Evolutionary conservation across 345 rosid genomes (phyloP), one percentile per base, ranked within the genome.

Genomic region (Salix exigua): DNA sequence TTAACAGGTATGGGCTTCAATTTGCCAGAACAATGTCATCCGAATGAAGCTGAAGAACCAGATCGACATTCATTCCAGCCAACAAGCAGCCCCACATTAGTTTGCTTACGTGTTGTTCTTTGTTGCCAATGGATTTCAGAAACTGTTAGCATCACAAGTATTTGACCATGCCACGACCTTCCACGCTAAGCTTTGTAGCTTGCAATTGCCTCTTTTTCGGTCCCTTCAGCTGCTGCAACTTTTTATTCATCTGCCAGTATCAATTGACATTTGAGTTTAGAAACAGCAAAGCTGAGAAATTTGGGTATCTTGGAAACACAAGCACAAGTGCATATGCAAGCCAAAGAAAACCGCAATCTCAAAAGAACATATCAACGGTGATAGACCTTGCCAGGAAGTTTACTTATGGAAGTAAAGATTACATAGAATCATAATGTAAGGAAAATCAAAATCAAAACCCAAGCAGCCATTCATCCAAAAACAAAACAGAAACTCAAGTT

Each of bases 151-250:
- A n/a, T 80, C 73, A 93, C 77, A 96, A 88, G 86, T 96, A 96
- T 77, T 96, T 96, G 55, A 89, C 77, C 99, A 96, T 96, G 30
- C 99, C 99, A 65, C 98, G 94, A 68, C 99, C 98, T 86, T 96
- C 99, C 53, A 92, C 97, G 7, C 98, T 92, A 66, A 96, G 88
- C 71, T 86, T 96, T 10, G 99, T 88, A 17, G 99, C 99, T 82
- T 96, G 99, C 72, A 93, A 77, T 77, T 87, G 82, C 92, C 87
- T 91, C 96, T 96, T 96, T 83, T 94, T 93, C 6, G 97, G 92
- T 72, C 93, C 96, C 82, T 96, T 96, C 77, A 96, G 88, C 88
- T 93, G 98, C 84, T 93, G 99, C 85, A 96, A 80, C 86, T 90
- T 96, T 85, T 92, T 93, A 77, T 91, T 93, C 99, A 93, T 93